Base-by-base conservation (phyloP, 345 rosid genomes). In the Microcos paniculata region DNA sequence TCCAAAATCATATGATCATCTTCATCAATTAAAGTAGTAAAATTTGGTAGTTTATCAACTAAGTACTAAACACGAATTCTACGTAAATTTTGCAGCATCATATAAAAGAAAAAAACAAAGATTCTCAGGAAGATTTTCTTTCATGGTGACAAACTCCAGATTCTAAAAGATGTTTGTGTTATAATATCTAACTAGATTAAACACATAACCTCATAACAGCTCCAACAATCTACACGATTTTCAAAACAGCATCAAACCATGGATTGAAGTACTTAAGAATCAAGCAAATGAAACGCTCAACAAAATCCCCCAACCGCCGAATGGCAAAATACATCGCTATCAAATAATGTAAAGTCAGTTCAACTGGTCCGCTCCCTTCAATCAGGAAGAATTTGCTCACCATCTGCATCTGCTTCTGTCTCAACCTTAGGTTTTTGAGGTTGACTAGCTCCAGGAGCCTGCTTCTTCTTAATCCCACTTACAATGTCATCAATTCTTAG, bases 391-490 rank as follows among this genome's bases (percentile, higher is more conserved):
- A 92, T 91, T 83, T 96, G 97, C 81, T 96, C 99, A 21, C 87
- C 77, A 31, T 96, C 98, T 3, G 97, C 98, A 86, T 96, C 98
- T 46, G 87, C 97, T 84, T 92, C 98, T 0, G 98, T 92, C 86
- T 93, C 99, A 28, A 93, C 80, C 64, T 87, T 84, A 0, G 99
- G 97, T 79, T 93, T 88, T 3, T 56, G 53, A 55, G 92, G 78
- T 19, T 88, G 88, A 69, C 87, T 84, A 42, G 96, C 85, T 61
- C 96, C 99, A 8, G 99, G 90, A 70, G 97, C 91, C 80, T 88
- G 92, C 85, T 88, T 87, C 92, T 93, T 93, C 93, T 96, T 93
- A 78, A 96, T 90, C 57, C 99, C 99, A 72, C 99, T 96, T 40
- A 96, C 98, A 74, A 93, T 96, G 87, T 96, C 98, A 42, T 96